Percentiles rank a stretch among this genome's conserved stretches.
Conservation (phyloP, 306 rosid genomes). For the Potentilla sterilis region DNA sequence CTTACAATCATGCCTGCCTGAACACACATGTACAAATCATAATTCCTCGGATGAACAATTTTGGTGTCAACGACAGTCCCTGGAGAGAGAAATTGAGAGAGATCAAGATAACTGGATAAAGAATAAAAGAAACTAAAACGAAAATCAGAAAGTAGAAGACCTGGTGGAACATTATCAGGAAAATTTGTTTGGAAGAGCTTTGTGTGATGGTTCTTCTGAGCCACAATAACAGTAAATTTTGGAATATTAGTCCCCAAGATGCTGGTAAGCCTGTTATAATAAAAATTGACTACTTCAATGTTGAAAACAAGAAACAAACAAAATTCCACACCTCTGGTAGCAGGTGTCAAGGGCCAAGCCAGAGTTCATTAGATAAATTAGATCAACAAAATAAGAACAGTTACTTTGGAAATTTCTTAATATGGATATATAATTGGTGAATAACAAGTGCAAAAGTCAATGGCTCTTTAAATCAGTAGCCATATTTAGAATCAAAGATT, state of each 20-base stretch:
- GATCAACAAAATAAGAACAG: neutral
- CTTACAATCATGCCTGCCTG: constrained; percentile 80
- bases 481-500: constrained; percentile 1
- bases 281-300: constrained; percentile 22
- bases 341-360: neutral
- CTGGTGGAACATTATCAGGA: constrained; percentile 82
- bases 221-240: constrained; percentile 77
- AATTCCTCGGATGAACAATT: constrained; percentile 72
- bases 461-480: neutral
- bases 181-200: constrained; percentile 61
- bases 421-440: neutral
- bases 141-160: constrained; percentile 38
- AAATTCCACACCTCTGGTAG: neutral
- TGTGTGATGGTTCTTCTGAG: constrained; percentile 83
- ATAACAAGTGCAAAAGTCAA: constrained; percentile 1
- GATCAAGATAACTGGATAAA: constrained; percentile 4
- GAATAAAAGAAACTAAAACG: neutral
- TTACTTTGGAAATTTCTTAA: neutral
- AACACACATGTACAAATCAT: constrained; percentile 86
- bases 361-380: neutral
- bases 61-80: constrained; percentile 87
- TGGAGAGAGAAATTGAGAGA: constrained; percentile 29
- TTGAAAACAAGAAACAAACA: constrained; percentile 14
- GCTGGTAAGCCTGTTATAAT: constrained; percentile 69
- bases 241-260: constrained; percentile 70